phyloP scores from a whole-genome alignment of 768 basidiomycete species.

The Lactifluus piperatus region DNA sequence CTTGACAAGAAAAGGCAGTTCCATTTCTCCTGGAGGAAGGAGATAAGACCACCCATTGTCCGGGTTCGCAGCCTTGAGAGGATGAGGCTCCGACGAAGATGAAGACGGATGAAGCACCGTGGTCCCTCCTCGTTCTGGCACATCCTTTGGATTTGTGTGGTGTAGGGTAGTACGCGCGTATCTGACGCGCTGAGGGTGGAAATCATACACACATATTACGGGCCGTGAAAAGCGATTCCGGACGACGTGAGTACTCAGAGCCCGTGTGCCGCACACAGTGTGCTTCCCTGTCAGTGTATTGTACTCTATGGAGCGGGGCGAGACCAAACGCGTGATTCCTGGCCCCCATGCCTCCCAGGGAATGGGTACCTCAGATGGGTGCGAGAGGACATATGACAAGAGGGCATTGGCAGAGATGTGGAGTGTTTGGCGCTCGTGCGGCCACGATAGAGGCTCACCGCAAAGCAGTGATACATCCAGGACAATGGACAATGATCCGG shows the following conservation, averaged over 20 bases:
- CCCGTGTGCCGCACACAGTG: slow-evolving; percentile 2
- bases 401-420: not conserved
- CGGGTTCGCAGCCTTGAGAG: not conserved
- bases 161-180: no score
- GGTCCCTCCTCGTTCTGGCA: not conserved
- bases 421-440: not conserved
- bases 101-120: not conserved
- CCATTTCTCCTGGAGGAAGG: not conserved
- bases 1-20: not conserved
- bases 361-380: not conserved
- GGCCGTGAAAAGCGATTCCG: not conserved
- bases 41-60: not conserved
- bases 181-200: not conserved
- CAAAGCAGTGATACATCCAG: not conserved
- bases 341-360: not conserved
- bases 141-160: not conserved
- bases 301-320: not conserved
- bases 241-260: not conserved
- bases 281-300: not conserved
- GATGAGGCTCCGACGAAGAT: not conserved
- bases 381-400: not conserved
- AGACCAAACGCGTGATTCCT: not conserved
- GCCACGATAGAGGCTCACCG: not conserved
- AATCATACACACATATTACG: slow-evolving; percentile 1
- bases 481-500: no score